Conservation (phyloP, 768 basidiomycete genomes). For the Amanita pseudoporphyria region DNA sequence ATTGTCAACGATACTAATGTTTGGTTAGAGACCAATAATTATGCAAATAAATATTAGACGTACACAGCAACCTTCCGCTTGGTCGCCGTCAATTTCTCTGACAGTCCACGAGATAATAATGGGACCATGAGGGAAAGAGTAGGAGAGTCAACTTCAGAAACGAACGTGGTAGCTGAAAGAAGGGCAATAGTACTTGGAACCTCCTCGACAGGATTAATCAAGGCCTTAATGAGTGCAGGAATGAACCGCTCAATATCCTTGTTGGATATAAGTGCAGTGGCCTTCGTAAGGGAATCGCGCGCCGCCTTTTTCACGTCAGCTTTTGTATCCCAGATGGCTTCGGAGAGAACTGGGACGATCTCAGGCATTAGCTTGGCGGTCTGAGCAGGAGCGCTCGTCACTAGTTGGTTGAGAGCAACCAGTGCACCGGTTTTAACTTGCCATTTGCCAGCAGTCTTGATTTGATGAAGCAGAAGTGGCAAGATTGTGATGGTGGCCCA, state of each 20-base stretch:
- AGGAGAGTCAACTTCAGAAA: slow-evolving; percentile 97
- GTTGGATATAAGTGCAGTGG: slow-evolving; percentile 91
- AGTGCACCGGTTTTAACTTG: slow-evolving; percentile 90
- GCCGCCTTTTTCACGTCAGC: slow-evolving; percentile 98
- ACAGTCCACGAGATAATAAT: slow-evolving; percentile 86
- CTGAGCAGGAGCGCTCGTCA: slow-evolving; percentile 72
- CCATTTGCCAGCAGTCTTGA: slow-evolving; percentile 96
- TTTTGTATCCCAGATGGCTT: slow-evolving; percentile 98
- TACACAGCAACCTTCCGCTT: slow-evolving; percentile 98
- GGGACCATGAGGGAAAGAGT: slow-evolving; percentile 98
- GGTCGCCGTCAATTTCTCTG: slow-evolving; percentile 89
- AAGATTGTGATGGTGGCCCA: slow-evolving; percentile 83
- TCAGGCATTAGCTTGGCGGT: slow-evolving; percentile 88
- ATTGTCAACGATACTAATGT: slow-evolving; percentile 82
- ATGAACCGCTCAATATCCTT: slow-evolving; percentile 98
- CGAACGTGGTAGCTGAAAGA: slow-evolving; percentile 98
- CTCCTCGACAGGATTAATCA: slow-evolving; percentile 99
- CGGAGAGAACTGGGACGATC: slow-evolving; percentile 88
- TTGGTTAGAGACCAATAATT: slow-evolving; percentile 9
- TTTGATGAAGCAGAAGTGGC: slow-evolving; percentile 82
- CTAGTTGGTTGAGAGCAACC: slow-evolving; percentile 76
- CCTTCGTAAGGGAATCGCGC: slow-evolving; percentile 88
- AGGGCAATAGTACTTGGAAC: slow-evolving; percentile 90
- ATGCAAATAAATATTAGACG: slow-evolving; percentile 22
- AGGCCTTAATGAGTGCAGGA: slow-evolving; percentile 93